Evolutionary conservation across 192 early-diverging fungal genomes (phyloP).

Genomic region (Spizellomyces sp.): DNA sequence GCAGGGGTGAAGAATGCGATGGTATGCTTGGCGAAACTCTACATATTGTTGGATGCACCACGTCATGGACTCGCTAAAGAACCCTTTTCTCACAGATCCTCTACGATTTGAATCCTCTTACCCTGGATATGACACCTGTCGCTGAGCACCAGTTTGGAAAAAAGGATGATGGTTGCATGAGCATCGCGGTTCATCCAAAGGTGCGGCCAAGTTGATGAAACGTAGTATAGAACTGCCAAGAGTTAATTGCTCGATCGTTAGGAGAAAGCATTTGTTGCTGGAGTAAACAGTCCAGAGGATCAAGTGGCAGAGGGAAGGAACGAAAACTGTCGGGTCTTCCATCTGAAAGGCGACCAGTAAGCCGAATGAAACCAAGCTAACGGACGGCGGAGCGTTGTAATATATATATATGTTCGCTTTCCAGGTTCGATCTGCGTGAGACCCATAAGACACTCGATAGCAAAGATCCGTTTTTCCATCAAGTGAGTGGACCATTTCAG

Average conservation of each 20-base stretch:
- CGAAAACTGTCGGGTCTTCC: constrained; percentile 78
- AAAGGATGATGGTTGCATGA: constrained; percentile 85
- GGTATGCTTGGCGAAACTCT: constrained; percentile 48
- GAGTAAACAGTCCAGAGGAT: constrained; percentile 69
- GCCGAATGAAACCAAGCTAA: not conserved
- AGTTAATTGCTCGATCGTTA: constrained; percentile 8
- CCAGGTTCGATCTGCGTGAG: constrained; percentile 41
- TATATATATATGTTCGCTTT: not conserved
- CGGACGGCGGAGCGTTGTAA: not conserved
- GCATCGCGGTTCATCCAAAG: constrained; percentile 76
- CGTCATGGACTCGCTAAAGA: not conserved
- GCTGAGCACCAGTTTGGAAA: constrained; percentile 40
- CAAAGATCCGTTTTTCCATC: constrained; percentile 55
- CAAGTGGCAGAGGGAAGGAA: constrained; percentile 72
- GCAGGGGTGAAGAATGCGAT: constrained; percentile 89
- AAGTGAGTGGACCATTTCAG: constrained; percentile 39
- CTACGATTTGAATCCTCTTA: constrained; percentile 39
- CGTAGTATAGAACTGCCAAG: too few species aligned
- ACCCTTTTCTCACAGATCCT: constrained; percentile 33
- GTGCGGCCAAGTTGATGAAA: constrained; percentile 40
- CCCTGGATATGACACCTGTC: constrained; percentile 33
- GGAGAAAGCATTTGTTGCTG: constrained; percentile 64
- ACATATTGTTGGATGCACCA: constrained; percentile 2
- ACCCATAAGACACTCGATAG: constrained; percentile 53
- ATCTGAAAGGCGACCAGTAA: constrained; percentile 57